phyloP scores from a whole-genome alignment of 2,329 filamentous ascomycete genomes.

The Annulohypoxylon truncatum region DNA sequence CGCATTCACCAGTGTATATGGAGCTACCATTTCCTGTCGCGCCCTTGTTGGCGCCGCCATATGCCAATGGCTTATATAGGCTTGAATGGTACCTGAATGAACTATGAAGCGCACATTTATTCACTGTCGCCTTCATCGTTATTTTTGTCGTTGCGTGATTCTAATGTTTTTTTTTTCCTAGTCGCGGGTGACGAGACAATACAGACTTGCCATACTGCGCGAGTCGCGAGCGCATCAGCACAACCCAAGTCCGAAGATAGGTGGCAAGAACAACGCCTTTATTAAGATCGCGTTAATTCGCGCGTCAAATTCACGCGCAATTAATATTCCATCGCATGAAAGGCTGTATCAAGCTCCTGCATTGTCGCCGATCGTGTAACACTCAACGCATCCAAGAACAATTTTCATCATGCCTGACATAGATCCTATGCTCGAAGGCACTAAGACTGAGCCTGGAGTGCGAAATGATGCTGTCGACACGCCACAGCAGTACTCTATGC shows the following conservation, averaged over 20 bases:
- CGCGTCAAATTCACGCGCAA: constrained; percentile 10
- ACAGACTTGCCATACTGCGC: constrained; percentile 17
- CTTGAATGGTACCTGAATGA: constrained; percentile 19
- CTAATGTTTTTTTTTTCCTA: constrained; percentile 31
- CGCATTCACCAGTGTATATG: constrained; percentile 30
- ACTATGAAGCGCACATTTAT: constrained; percentile 5
- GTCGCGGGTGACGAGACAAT: constrained; percentile 35
- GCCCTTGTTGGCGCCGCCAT: constrained; percentile 17
- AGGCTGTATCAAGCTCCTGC: constrained; percentile 5
- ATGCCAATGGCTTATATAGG: constrained; percentile 20
- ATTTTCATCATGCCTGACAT: constrained; percentile 45
- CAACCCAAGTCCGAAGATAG: neutral
- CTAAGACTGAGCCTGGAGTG: constrained; percentile 42
- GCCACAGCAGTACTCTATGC: constrained; percentile 59
- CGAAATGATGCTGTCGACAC: constrained; percentile 48
- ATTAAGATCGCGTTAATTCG: constrained; percentile 24
- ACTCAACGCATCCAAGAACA: constrained; percentile 26
- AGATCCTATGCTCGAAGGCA: constrained; percentile 45
- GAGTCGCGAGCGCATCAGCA: constrained; percentile 25
- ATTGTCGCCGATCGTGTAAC: constrained; percentile 13
- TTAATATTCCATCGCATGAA: constrained; percentile 21
- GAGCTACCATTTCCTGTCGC: constrained; percentile 14
- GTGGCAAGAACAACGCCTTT: constrained; percentile 3
- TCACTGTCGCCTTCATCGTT: constrained; percentile 2
- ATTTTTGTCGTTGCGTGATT: constrained; percentile 26